Evolutionary conservation across 2,329 filamentous ascomycete genomes (phyloP).

Genomic region (Mollisia scopiformis): DNA sequence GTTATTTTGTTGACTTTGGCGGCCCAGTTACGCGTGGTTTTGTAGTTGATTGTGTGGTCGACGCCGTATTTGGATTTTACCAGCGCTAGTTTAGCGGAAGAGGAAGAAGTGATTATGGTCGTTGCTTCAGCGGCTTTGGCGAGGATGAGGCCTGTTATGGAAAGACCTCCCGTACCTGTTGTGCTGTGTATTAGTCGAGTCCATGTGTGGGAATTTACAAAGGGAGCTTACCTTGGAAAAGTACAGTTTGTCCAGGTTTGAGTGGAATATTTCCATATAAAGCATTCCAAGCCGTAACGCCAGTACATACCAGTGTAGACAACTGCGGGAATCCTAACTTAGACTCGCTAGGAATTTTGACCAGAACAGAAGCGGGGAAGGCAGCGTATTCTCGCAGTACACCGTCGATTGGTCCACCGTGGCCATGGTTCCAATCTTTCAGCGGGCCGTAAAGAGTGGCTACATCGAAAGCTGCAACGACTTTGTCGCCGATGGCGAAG

Average conservation of each 20-base stretch:
- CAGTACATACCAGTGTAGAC: constrained; percentile 50
- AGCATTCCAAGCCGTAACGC: constrained; percentile 51
- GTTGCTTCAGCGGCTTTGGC: constrained; percentile 48
- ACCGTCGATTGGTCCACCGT: constrained; percentile 40
- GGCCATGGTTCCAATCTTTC: constrained; percentile 10
- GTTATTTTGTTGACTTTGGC: constrained; percentile 53
- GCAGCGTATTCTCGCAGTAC: constrained; percentile 46
- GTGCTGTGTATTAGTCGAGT: not conserved
- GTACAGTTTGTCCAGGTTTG: constrained; percentile 43
- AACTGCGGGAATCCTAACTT: constrained; percentile 45
- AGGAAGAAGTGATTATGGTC: constrained; percentile 54
- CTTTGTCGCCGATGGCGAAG: constrained; percentile 38
- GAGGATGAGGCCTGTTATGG: constrained; percentile 47
- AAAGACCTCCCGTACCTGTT: constrained; percentile 52
- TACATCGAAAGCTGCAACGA: constrained; percentile 33
- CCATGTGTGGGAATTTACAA: not conserved
- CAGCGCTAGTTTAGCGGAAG: constrained; percentile 48
- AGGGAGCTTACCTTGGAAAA: constrained; percentile 40
- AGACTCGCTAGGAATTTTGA: constrained; percentile 52
- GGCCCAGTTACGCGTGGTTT: constrained; percentile 60
- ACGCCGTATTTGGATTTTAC: constrained; percentile 53
- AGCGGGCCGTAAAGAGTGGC: constrained; percentile 29
- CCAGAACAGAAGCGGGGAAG: constrained; percentile 42
- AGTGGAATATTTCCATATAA: constrained; percentile 46
- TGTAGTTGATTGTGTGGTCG: constrained; percentile 64